These are phyloP conservation scores for Stenocarpella maydis DNA, from an alignment of 2,329 filamentous ascomycete species.

Conservation along the genomic window DNA sequence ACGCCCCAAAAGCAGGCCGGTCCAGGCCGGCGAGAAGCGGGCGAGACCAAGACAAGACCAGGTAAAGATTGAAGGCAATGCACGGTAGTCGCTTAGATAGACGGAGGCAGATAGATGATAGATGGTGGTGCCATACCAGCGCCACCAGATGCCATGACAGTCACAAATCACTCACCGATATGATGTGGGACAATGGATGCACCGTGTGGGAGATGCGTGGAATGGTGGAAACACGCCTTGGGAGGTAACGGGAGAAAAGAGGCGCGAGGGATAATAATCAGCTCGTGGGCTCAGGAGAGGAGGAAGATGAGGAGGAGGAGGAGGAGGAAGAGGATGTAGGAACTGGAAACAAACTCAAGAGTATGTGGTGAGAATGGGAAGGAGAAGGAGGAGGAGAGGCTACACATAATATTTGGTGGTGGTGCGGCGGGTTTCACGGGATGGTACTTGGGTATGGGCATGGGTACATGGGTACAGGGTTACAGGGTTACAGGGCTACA, in stretches of 20 bases:
- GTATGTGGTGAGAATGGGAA: slow-evolving; percentile 17
- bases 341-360: slow-evolving; percentile 21
- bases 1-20: background rate
- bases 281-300: background rate
- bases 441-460: slow-evolving; percentile 11
- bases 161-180: slow-evolving; percentile 22
- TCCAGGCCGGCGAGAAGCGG: background rate
- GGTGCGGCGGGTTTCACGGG: slow-evolving; percentile 26
- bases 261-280: background rate
- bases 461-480: background rate
- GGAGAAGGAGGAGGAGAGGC: slow-evolving; percentile 19
- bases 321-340: slow-evolving; percentile 2
- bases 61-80: background rate
- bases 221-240: background rate
- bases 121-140: slow-evolving; percentile 1
- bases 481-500: background rate
- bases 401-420: slow-evolving; percentile 24
- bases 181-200: background rate
- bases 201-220: background rate
- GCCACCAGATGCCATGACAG: background rate
- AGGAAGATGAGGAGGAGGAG: background rate
- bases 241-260: background rate
- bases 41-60: background rate
- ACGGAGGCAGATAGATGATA: too few species aligned
- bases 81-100: background rate